These are phyloP conservation scores for Aspergillus leporis DNA, from an alignment of 495 filamentous ascomycete species.

Conservation along the genomic window DNA sequence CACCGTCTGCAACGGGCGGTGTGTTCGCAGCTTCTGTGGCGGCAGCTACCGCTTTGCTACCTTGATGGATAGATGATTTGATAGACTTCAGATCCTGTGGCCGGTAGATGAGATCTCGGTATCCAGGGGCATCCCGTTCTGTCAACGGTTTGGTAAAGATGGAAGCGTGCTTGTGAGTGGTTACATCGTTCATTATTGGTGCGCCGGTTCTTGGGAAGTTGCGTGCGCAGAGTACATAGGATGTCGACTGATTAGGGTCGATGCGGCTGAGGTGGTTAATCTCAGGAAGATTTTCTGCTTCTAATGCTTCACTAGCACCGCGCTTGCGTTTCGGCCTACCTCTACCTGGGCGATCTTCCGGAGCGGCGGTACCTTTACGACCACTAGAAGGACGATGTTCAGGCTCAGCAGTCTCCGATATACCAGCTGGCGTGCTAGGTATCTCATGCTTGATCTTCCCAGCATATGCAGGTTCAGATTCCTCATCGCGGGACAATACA, in stretches of 20 bases:
- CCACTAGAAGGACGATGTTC: constrained; percentile 50
- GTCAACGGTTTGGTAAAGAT: constrained; percentile 83
- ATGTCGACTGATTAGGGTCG: constrained; percentile 51
- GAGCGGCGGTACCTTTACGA: constrained; percentile 42
- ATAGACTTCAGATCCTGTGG: constrained; percentile 91
- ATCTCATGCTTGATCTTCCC: constrained; percentile 69
- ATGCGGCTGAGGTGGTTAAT: constrained; percentile 32
- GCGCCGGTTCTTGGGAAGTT: constrained; percentile 76
- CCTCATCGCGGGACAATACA: constrained; percentile 56
- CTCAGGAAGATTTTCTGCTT: constrained; percentile 33
- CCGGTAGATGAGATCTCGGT: constrained; percentile 79
- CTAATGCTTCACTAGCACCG: constrained; percentile 36
- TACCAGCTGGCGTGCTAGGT: constrained; percentile 53
- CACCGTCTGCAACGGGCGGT: constrained; percentile 46
- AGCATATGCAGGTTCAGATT: constrained; percentile 40
- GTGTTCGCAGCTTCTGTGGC: constrained; percentile 55
- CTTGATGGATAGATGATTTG: constrained; percentile 72
- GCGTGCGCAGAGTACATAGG: constrained; percentile 67
- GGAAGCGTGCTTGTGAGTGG: constrained; percentile 81
- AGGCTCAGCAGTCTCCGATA: constrained; percentile 36
- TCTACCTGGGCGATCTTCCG: constrained; percentile 33
- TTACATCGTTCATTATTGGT: constrained; percentile 82
- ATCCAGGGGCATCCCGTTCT: constrained; percentile 83
- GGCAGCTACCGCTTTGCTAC: constrained; percentile 69
- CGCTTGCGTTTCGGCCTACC: constrained; percentile 43